Conservation (phyloP, 768 basidiomycete species). For the Favolaschia claudopus region DNA sequence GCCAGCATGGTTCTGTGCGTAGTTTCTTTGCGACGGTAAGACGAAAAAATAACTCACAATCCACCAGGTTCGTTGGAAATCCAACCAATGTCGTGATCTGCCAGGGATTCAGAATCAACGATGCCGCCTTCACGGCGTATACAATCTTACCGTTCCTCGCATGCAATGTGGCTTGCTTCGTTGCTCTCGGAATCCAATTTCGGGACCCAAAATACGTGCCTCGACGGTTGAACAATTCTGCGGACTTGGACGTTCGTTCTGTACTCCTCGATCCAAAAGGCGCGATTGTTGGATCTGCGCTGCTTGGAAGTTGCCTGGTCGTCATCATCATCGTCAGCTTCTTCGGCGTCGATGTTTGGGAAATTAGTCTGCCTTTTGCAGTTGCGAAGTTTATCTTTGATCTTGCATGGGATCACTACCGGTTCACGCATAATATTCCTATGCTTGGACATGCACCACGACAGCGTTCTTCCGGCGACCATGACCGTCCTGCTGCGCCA, state of each 20-base stretch:
- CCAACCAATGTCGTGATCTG: constrained; percentile 95
- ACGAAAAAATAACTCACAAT: too few relatives aligned
- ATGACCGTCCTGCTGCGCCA: too few relatives aligned
- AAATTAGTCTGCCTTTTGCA: constrained; percentile 84
- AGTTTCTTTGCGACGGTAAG: too few relatives aligned
- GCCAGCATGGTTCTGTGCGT: constrained; percentile 71
- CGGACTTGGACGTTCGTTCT: constrained; percentile 56
- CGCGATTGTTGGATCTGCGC: constrained; percentile 73
- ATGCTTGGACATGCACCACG: constrained; percentile 26
- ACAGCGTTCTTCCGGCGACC: too few relatives aligned
- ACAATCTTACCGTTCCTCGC: constrained; percentile 82
- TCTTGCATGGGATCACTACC: constrained; percentile 61
- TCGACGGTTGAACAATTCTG: constrained; percentile 43
- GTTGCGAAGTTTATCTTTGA: constrained; percentile 75
- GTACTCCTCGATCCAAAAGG: constrained; percentile 78
- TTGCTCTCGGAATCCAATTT: constrained; percentile 65
- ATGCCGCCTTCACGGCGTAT: constrained; percentile 82
- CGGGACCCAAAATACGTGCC: constrained; percentile 61
- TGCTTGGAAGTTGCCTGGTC: constrained; percentile 72
- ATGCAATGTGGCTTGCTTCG: constrained; percentile 64
- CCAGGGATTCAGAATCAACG: constrained; percentile 82
- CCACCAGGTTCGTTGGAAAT: constrained; percentile 92
- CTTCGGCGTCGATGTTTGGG: constrained; percentile 80
- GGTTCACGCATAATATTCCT: constrained; percentile 34
- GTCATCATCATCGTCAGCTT: constrained; percentile 80